These are phyloP conservation scores for Tolypocladium pustulatum DNA, from an alignment of 2,329 filamentous ascomycete genomes.

Conservation along the genomic window DNA sequence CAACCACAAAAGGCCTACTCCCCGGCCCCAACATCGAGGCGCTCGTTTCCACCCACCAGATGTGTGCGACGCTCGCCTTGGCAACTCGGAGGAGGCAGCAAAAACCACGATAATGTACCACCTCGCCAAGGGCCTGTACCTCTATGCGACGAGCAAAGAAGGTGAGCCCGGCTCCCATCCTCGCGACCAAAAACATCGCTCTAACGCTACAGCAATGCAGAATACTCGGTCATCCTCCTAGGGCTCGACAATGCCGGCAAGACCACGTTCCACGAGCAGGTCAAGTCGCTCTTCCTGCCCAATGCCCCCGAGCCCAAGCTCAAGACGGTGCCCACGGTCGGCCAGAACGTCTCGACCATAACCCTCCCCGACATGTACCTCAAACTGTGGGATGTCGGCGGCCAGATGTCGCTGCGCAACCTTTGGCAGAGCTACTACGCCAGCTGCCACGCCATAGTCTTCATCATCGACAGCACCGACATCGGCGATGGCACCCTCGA, in stretches of 20 bases:
- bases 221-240: conserved; percentile 94
- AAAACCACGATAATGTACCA: conserved; percentile 63
- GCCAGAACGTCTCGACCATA: conserved; percentile 92
- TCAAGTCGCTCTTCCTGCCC: conserved; percentile 76
- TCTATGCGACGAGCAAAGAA: conserved; percentile 95
- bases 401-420: conserved; percentile 77
- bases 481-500: conserved; percentile 71
- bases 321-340: conserved; percentile 92
- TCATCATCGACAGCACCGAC: conserved; percentile 92
- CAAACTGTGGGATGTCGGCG: conserved; percentile 97
- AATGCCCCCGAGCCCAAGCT: conserved; percentile 52
- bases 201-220: conserved; percentile 30
- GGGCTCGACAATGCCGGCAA: conserved; percentile 98
- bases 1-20: background rate
- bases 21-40: background rate
- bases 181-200: background rate
- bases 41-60: background rate
- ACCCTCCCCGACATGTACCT: conserved; percentile 89
- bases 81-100: background rate
- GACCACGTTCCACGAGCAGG: conserved; percentile 93
- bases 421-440: conserved; percentile 96
- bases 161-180: conserved; percentile 37
- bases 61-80: background rate
- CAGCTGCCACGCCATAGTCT: conserved; percentile 91
- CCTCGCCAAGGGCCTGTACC: conserved; percentile 86